phyloP scores from a whole-genome alignment of 345 rosid genomes.

The Odontarrhena argentea region DNA sequence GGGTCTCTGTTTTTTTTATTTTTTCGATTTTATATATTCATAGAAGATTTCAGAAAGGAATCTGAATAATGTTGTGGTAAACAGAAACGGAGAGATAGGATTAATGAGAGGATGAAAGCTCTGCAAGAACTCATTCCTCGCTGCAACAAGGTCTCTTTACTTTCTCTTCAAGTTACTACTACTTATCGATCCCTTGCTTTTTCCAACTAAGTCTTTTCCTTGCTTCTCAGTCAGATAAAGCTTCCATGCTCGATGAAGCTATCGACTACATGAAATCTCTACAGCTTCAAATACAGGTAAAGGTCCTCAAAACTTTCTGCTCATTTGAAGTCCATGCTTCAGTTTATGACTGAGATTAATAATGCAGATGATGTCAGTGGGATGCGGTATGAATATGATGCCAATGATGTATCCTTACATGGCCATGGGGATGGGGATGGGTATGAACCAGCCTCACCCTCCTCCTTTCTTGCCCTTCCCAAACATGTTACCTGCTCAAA shows the following conservation, averaged over 20 bases:
- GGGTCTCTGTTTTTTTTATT: slow-evolving; percentile 51
- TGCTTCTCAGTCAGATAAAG: slow-evolving; percentile 42
- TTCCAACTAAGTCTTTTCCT: neutral
- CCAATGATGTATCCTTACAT: slow-evolving; percentile 78
- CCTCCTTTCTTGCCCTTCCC: slow-evolving; percentile 71
- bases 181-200: slow-evolving; percentile 14
- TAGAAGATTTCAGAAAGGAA: slow-evolving; percentile 33
- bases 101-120: slow-evolving; percentile 80
- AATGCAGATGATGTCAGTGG: slow-evolving; percentile 85
- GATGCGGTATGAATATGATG: slow-evolving; percentile 76
- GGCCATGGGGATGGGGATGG: slow-evolving; percentile 67
- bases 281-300: slow-evolving; percentile 45
- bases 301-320: neutral
- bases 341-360: slow-evolving; percentile 30
- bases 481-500: slow-evolving; percentile 56
- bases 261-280: slow-evolving; percentile 45
- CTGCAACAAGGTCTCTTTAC: slow-evolving; percentile 38
- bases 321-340: slow-evolving; percentile 13
- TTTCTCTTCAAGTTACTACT: slow-evolving; percentile 15
- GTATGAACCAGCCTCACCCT: slow-evolving; percentile 51
- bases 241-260: slow-evolving; percentile 48
- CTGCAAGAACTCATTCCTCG: slow-evolving; percentile 58
- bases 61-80: slow-evolving; percentile 48
- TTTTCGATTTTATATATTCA: neutral
- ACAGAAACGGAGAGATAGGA: slow-evolving; percentile 79